A percentile compares a stretch with the other conserved stretches of the same genome.
Conservation (phyloP, 768 basidiomycete species). For the Kwoniella pini region DNA sequence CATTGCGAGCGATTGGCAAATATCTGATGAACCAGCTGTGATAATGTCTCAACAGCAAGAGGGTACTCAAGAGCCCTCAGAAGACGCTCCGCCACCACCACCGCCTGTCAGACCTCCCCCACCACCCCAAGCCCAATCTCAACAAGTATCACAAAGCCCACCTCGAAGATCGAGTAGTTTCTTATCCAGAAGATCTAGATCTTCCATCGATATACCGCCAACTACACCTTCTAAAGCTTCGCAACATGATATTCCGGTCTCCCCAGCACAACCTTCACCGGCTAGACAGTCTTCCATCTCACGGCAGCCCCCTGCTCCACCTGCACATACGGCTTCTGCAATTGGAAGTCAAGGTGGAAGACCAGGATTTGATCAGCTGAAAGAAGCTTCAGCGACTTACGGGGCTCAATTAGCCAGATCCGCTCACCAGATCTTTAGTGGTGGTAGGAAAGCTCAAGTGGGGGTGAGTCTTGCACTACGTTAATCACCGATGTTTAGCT, state of each 20-base stretch:
- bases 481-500: not conserved
- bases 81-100: constrained; percentile 57
- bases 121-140: constrained; percentile 42
- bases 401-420: constrained; percentile 73
- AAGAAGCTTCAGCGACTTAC: constrained; percentile 68
- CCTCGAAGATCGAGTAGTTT: constrained; percentile 25
- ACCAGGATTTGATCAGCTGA: constrained; percentile 66
- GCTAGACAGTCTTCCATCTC: constrained; percentile 29
- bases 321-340: not conserved
- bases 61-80: not conserved
- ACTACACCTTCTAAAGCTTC: constrained; percentile 1
- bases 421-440: constrained; percentile 68
- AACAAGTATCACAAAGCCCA: constrained; percentile 25
- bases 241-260: constrained; percentile 2
- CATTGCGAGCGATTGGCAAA: not conserved
- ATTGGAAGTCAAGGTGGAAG: constrained; percentile 22
- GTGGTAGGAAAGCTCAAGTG: constrained; percentile 73
- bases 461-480: constrained; percentile 57
- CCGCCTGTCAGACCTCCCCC: constrained; percentile 59
- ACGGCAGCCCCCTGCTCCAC: not conserved
- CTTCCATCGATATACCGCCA: constrained; percentile 20
- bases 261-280: constrained; percentile 13
- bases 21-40: constrained; percentile 35
- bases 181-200: constrained; percentile 40
- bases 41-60: constrained; percentile 14